These are phyloP conservation scores for Teratosphaeria zuluensis DNA, from an alignment of 2,329 filamentous ascomycete genomes.

Conservation along the genomic window DNA sequence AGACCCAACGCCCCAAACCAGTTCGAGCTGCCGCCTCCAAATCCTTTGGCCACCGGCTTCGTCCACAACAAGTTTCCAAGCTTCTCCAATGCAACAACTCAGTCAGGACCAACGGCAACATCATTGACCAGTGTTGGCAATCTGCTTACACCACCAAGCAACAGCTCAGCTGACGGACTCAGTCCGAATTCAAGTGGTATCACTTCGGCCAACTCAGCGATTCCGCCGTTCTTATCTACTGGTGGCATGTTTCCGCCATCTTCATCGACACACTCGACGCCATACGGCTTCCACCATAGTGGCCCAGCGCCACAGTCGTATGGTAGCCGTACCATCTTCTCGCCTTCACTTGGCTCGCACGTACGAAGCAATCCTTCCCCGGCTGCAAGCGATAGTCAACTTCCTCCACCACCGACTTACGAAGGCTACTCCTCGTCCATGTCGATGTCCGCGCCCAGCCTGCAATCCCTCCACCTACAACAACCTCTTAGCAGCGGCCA, in stretches of 20 bases:
- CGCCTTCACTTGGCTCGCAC: constrained; percentile 45
- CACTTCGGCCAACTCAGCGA: constrained; percentile 49
- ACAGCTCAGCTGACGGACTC: constrained; percentile 50
- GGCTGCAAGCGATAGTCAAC: constrained; percentile 51
- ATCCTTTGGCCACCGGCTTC: constrained; percentile 34
- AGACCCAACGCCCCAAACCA: constrained; percentile 60
- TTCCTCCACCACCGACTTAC: constrained; percentile 52
- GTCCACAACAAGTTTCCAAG: constrained; percentile 43
- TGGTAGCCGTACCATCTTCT: constrained; percentile 46
- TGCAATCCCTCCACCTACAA: constrained; percentile 34
- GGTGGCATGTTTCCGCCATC: constrained; percentile 51
- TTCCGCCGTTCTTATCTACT: constrained; percentile 49
- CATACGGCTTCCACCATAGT: constrained; percentile 42
- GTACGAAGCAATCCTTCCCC: constrained; percentile 50
- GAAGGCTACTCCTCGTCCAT: constrained; percentile 47
- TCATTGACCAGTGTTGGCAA: constrained; percentile 46
- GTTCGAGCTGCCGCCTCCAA: constrained; percentile 60
- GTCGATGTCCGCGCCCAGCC: constrained; percentile 45
- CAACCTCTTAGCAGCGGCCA: constrained; percentile 37
- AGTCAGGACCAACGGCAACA: constrained; percentile 35
- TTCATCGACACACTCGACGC: constrained; percentile 47
- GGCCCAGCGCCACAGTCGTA: constrained; percentile 38
- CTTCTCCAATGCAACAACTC: constrained; percentile 28
- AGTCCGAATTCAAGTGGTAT: constrained; percentile 51
- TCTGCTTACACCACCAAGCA: constrained; percentile 53